Base-by-base conservation (phyloP, 768 basidiomycete genomes). In the Termitomyces sp. region DNA sequence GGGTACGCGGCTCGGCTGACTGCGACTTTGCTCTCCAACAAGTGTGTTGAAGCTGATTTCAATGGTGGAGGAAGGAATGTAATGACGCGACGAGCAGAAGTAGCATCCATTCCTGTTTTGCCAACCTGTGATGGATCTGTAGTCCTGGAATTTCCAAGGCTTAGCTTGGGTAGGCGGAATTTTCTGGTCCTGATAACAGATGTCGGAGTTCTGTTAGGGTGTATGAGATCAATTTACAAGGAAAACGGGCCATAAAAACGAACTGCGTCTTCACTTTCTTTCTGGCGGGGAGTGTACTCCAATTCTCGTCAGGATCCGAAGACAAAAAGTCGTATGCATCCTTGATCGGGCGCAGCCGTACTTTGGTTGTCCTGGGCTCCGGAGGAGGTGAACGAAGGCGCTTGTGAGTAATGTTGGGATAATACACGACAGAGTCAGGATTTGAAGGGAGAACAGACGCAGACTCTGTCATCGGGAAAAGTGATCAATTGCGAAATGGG, bases 241-340 rank as follows among this genome's bases (percentile, higher is more conserved):
- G 15, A 29, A 53, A 43, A 46, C 10, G 15, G 5, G 6, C 4
- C 9, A 42, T 12, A 20, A 20, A 37, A 45, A 38, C 61, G 17
- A 17, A 72, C 72, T 59, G 69, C 8, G 54, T 38, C 42, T 74
- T 76, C 7, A 45, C 46, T 60, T 70, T 75, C 65, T 74, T 78
- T 25, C 70, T 67, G 4, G 60, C n/a, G 5, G 73, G 74, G 12
- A 79, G 63, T 2, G 78, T 77, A 25, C 69, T 72, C 77, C 77
- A 79, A 20, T 71, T 65, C 53, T 76, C 74, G 50, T 78, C 77
- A 2, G 71, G 60, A 53, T 78, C 74, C 7, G 64, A 50, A 4
- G 52, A 56, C 9, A 62, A 46, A 56, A 70, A 71, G 20, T 61
- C 60, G 51, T 78, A 76, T 8, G 73, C 72, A 43, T 76, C 70